A percentile compares a stretch with the other conserved stretches of the same genome.
phyloP scores from a whole-genome alignment of 2,329 filamentous ascomycete species.

The Fusarium sacchari region DNA sequence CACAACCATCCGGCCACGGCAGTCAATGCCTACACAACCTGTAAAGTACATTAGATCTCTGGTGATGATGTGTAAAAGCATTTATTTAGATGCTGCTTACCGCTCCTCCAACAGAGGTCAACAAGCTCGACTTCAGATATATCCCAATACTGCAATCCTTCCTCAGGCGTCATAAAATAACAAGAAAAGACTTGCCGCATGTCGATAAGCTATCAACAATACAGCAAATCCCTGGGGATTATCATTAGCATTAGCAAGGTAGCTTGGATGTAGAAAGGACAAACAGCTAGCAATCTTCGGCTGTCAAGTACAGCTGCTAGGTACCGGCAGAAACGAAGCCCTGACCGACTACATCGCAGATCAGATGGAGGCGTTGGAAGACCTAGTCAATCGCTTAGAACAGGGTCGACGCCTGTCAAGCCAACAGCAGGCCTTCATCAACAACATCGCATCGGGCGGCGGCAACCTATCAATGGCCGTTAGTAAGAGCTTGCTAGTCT shows the following conservation, averaged over 20 bases:
- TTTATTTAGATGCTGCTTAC: background rate
- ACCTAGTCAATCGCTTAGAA: rapidly evolving
- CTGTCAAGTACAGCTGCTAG: background rate
- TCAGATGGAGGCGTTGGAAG: rapidly evolving
- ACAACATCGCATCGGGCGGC: background rate
- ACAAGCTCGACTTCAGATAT: rapidly evolving
- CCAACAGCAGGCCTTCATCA: rapidly evolving
- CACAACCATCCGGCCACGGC: rapidly evolving
- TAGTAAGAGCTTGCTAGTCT: rapidly evolving
- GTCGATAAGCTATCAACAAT: rapidly evolving
- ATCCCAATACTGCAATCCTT: background rate
- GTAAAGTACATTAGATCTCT: background rate
- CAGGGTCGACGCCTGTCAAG: rapidly evolving
- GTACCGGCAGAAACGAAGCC: too few species aligned
- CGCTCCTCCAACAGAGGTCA: rapidly evolving
- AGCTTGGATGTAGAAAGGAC: rapidly evolving
- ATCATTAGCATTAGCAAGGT: rapidly evolving
- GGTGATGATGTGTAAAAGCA: rapidly evolving
- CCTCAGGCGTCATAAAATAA: background rate
- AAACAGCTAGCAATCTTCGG: background rate
- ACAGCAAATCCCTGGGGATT: rapidly evolving
- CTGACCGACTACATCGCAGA: background rate
- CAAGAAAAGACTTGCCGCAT: background rate
- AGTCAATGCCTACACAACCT: background rate
- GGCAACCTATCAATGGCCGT: background rate